phyloP scores from a whole-genome alignment of 768 basidiomycete species.

The Saitozyma podzolica region DNA sequence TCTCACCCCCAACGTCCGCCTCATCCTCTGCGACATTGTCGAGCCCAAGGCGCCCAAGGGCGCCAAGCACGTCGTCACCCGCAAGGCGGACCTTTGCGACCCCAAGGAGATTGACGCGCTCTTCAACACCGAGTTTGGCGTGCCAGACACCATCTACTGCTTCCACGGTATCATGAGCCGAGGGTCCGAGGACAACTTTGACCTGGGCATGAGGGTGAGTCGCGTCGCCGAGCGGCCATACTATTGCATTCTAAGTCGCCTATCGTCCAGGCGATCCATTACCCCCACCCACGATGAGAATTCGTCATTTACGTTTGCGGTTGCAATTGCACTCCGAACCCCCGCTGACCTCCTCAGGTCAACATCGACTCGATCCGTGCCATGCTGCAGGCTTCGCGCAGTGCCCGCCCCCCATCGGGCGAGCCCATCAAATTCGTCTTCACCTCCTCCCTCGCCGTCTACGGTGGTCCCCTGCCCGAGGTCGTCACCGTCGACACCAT shows the following conservation, averaged over 20 bases:
- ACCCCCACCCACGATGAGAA: too few species aligned
- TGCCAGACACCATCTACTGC: slow-evolving; percentile 51
- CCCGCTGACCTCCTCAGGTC: slow-evolving; percentile 48
- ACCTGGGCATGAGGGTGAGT: slow-evolving; percentile 50
- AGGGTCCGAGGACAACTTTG: slow-evolving; percentile 52
- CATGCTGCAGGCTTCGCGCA: slow-evolving; percentile 49
- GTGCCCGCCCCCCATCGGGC: slow-evolving; percentile 23
- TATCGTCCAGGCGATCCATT: too few species aligned
- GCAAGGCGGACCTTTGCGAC: slow-evolving; percentile 50
- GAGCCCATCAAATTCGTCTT: slow-evolving; percentile 61
- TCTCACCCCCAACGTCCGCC: slow-evolving; percentile 53
- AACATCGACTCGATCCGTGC: slow-evolving; percentile 63
- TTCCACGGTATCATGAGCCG: slow-evolving; percentile 53
- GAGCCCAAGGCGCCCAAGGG: slow-evolving; percentile 50
- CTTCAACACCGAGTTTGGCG: slow-evolving; percentile 48
- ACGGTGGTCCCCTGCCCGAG: slow-evolving; percentile 59
- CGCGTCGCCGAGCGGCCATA: not conserved
- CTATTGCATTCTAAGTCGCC: too few species aligned
- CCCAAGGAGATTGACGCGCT: slow-evolving; percentile 39
- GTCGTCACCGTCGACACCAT: slow-evolving; percentile 59
- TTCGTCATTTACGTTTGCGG: too few species aligned
- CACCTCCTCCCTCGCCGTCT: slow-evolving; percentile 64
- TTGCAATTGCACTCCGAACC: too few species aligned
- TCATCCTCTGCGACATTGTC: slow-evolving; percentile 61
- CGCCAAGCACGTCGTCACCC: slow-evolving; percentile 36